These are phyloP conservation scores for Terana coerulea DNA, from an alignment of 768 basidiomycete genomes.

Conservation along the genomic window DNA sequence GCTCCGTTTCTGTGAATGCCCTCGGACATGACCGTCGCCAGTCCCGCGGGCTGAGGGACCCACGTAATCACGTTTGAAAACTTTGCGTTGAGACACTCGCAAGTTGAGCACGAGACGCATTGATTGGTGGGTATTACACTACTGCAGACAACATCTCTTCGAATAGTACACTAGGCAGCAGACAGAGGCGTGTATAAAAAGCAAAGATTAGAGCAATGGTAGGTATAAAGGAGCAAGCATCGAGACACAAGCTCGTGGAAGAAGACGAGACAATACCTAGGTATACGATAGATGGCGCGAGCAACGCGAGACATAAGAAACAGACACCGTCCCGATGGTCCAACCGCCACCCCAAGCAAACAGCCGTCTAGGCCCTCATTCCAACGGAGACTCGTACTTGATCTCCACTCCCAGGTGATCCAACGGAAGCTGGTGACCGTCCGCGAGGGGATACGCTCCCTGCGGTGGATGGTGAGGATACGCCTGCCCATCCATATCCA, in stretches of 20 bases:
- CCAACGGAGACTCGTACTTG: conserved; percentile 29
- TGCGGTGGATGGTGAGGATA: background rate
- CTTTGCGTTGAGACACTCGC: too few relatives aligned
- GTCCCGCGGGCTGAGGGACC: too few relatives aligned
- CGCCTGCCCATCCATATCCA: conserved; percentile 15
- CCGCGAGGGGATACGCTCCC: conserved; percentile 3
- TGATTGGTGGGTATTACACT: conserved; percentile 7
- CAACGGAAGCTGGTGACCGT: conserved; percentile 8
- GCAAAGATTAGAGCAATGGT: background rate
- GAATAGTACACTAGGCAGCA: background rate
- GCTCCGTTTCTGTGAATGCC: too few relatives aligned
- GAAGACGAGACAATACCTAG: background rate
- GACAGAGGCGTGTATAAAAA: background rate
- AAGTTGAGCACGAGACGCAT: too few relatives aligned
- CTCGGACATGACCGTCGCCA: too few relatives aligned
- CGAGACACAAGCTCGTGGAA: background rate
- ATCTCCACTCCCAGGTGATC: conserved; percentile 17
- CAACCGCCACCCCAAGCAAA: background rate
- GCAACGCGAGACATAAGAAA: background rate
- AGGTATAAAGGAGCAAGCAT: background rate
- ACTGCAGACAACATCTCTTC: background rate
- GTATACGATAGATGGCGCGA: background rate
- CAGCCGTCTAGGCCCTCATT: conserved; percentile 19
- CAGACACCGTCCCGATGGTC: background rate
- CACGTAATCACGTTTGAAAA: too few relatives aligned